phyloP scores from a whole-genome alignment of 768 basidiomycete genomes.

The Amylocystis lapponica region DNA sequence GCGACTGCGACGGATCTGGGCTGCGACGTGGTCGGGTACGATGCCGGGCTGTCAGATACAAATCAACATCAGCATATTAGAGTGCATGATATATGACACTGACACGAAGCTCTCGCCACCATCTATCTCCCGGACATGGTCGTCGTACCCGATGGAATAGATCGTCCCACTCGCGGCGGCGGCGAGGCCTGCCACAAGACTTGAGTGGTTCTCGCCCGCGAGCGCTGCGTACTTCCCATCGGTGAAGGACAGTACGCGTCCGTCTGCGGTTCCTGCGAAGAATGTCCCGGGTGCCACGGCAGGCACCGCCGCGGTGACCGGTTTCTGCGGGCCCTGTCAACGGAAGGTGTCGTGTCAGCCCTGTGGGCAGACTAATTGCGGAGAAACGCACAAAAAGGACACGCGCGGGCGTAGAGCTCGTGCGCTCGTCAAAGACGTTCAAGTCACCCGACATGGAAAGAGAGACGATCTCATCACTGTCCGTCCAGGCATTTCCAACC shows the following conservation, averaged over 20 bases:
- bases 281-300: slow-evolving; percentile 53
- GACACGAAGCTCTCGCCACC: slow-evolving; percentile 43
- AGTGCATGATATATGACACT: slow-evolving; percentile 18
- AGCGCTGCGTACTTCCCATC: slow-evolving; percentile 37
- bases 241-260: slow-evolving; percentile 59
- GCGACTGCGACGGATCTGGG: slow-evolving; percentile 61
- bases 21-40: slow-evolving; percentile 50
- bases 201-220: slow-evolving; percentile 65
- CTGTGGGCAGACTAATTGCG: not conserved
- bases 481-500: slow-evolving; percentile 83
- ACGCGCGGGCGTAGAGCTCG: slow-evolving; percentile 51
- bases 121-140: slow-evolving; percentile 64
- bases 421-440: slow-evolving; percentile 75
- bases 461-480: slow-evolving; percentile 66
- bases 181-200: slow-evolving; percentile 59
- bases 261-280: slow-evolving; percentile 76
- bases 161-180: slow-evolving; percentile 42
- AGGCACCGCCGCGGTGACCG: slow-evolving; percentile 60
- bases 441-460: slow-evolving; percentile 79
- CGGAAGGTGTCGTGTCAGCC: not conserved
- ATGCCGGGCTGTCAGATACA: slow-evolving; percentile 38
- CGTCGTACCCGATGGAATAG: slow-evolving; percentile 78
- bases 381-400: slow-evolving; percentile 48
- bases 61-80: not conserved
- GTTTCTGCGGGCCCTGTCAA: slow-evolving; percentile 70